Evolutionary conservation across 192 early-diverging fungal genomes (phyloP).

Genomic region (Diversispora epigaea): DNA sequence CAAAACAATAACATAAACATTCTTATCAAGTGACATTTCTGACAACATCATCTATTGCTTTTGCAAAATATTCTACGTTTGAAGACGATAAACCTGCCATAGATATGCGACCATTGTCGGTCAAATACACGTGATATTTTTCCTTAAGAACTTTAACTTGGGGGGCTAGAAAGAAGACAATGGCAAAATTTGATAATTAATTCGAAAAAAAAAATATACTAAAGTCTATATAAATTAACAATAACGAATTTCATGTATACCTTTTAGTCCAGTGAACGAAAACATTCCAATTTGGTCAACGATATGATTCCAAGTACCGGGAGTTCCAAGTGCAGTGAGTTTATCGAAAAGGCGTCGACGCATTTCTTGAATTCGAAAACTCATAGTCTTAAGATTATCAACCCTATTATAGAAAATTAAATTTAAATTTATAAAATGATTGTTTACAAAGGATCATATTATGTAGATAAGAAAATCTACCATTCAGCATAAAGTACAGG

Average conservation of each 20-base stretch:
- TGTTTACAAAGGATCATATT: background rate
- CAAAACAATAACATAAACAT: no score
- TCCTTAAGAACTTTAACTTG: conserved; percentile 81
- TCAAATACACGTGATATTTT: conserved; percentile 92
- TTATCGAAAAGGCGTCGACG: conserved; percentile 64
- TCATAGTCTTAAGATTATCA: conserved; percentile 76
- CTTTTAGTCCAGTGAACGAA: conserved; percentile 84
- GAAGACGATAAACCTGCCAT: conserved; percentile 89
- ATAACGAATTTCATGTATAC: conserved; percentile 33
- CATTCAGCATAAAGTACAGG: conserved; percentile 79
- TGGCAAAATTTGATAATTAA: no score
- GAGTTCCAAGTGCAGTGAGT: conserved; percentile 74
- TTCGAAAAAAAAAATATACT: background rate
- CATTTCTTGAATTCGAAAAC: conserved; percentile 89
- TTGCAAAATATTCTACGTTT: conserved; percentile 89
- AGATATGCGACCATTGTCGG: conserved; percentile 91
- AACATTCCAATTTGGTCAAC: conserved; percentile 98
- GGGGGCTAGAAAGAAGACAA: conserved; percentile 32
- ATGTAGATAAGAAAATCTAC: conserved; percentile 42
- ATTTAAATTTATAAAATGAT: background rate
- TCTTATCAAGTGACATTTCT: conserved; percentile 53
- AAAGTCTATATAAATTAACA: background rate
- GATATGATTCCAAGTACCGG: conserved; percentile 96
- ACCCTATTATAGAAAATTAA: conserved; percentile 26
- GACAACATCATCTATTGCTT: conserved; percentile 88